Percentiles rank a stretch among this genome's conserved stretches.
Conservation (phyloP, 148 eudicot genomes). For the Dysphania ambrosioides region DNA sequence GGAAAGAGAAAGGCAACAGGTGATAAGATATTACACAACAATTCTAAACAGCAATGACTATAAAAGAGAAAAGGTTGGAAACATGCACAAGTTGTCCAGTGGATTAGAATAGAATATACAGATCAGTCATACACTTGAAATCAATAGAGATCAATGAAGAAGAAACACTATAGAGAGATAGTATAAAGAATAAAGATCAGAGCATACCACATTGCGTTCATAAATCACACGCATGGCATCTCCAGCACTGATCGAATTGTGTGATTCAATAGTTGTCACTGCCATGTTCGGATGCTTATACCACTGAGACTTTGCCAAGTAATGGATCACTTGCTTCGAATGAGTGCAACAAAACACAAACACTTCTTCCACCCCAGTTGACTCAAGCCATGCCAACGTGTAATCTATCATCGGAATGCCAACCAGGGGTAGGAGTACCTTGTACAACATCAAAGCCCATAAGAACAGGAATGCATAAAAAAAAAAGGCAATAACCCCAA, state of each 20-base stretch:
- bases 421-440: slow-evolving; percentile 86
- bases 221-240: slow-evolving; percentile 91
- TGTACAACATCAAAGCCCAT: slow-evolving; percentile 22
- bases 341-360: slow-evolving; percentile 96
- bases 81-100: neutral
- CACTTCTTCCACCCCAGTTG: slow-evolving; percentile 90
- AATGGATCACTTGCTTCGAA: slow-evolving; percentile 74
- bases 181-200: slow-evolving; percentile 11
- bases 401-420: slow-evolving; percentile 92
- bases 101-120: neutral
- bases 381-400: slow-evolving; percentile 94
- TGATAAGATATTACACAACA: neutral
- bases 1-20: neutral
- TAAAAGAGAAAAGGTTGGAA: neutral
- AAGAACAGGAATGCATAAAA: neutral
- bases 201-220: slow-evolving; percentile 77
- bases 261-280: slow-evolving; percentile 82
- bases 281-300: slow-evolving; percentile 67
- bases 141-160: neutral
- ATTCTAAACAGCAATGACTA: neutral
- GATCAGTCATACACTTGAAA: slow-evolving; percentile 6
- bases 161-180: neutral
- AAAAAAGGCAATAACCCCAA: neutral
- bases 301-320: slow-evolving; percentile 83
- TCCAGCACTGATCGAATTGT: slow-evolving; percentile 78